Base-by-base conservation (phyloP, 2,329 filamentous ascomycete genomes). In the Cryphonectria nitschkei region DNA sequence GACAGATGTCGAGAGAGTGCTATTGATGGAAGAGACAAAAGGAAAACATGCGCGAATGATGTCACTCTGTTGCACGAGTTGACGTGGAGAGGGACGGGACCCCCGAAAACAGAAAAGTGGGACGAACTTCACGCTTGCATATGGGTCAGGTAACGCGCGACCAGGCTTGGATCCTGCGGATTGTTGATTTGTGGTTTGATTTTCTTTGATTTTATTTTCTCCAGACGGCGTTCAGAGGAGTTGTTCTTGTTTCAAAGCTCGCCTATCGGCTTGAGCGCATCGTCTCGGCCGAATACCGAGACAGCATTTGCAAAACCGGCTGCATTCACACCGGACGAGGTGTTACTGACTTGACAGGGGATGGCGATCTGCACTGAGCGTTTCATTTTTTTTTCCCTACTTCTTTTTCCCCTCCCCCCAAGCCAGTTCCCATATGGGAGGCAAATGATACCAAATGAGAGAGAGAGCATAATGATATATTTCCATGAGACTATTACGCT, bases 1-100 rank as follows among this genome's bases (percentile, higher is more conserved):
- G 69, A 39, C 69, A 73, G 66, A 70, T 73, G 29, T 69, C 79
- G 79, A 73, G 82, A 84, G 69, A 77, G 82, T 77, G 63, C 80
- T 76, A 72, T 26, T 58, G 43, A 64, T 65, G 41, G 34, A 56
- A 14, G 32, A 22, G 26, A 11, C 37, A 61, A 61, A 26, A 29
- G 19, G 46, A 26, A 11, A 43, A 64, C 16, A 34, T 41, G n/a
- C 50, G 69, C 52, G n/a, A 66, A 69, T 39, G 69, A 60, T 65
- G n/a, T 60, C 39, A 52, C 19, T 19, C 54, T 52, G 29, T 65
- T 68, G 41, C 29, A 66, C 46, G 34, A 50, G n/a, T 39, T 64
- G 50, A 34, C 50, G 61, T 29, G 61, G 37, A 11, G 16, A 26
- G 32, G 67, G 64, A 65, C 19, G 50, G 39, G 65, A 39, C 41